phyloP scores from a whole-genome alignment of 1,284 basidiomycete genomes.

The Neolentinus lepideus region DNA sequence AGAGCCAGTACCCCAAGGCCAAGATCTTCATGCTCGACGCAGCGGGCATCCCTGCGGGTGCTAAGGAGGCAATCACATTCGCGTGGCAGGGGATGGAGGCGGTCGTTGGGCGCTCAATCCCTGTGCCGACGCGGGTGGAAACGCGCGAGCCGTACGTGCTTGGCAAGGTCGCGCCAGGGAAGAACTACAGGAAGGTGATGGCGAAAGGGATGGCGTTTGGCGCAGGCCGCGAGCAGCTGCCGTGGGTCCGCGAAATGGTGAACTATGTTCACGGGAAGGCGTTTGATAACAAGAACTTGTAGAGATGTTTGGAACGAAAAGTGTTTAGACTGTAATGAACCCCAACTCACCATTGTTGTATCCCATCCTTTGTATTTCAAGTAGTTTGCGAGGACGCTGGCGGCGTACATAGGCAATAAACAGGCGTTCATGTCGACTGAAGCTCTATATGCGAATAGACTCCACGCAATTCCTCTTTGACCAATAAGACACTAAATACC shows the following conservation, averaged over 20 bases:
- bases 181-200: slow-evolving; percentile 5
- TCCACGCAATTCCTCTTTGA: too few relatives aligned
- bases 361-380: too few relatives aligned
- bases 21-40: slow-evolving; percentile 6
- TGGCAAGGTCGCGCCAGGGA: slow-evolving; percentile 3
- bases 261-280: slow-evolving; percentile 6
- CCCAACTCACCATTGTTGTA: too few relatives aligned
- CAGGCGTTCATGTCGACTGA: too few relatives aligned
- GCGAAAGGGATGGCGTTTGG: slow-evolving; percentile 4
- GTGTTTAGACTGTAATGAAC: too few relatives aligned
- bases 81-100: slow-evolving; percentile 6
- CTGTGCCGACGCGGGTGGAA: slow-evolving; percentile 4
- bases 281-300: slow-evolving; percentile 1
- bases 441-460: too few relatives aligned
- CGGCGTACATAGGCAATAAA: too few relatives aligned
- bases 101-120: slow-evolving; percentile 4
- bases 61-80: slow-evolving; percentile 6
- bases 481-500: too few relatives aligned
- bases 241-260: slow-evolving; percentile 5
- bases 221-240: not conserved
- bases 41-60: slow-evolving; percentile 3
- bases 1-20: slow-evolving; percentile 3
- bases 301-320: too few relatives aligned
- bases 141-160: slow-evolving; percentile 3
- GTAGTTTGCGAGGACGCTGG: too few relatives aligned